These are phyloP conservation scores for Globisporangium camurandrum DNA, from an alignment of 352 stramenopile genomes.

Conservation along the genomic window DNA sequence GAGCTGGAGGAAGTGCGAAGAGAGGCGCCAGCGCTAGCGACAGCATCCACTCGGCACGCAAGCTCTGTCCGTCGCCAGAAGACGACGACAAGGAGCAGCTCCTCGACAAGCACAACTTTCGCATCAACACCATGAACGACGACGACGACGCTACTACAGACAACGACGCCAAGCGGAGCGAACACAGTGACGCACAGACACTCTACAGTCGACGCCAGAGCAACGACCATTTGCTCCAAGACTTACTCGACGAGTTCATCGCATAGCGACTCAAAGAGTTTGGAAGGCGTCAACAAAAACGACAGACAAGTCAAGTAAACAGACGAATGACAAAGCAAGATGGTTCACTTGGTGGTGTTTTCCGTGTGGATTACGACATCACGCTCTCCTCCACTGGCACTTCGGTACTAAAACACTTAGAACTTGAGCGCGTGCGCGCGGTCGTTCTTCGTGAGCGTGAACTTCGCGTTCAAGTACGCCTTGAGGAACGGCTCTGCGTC, in stretches of 20 bases:
- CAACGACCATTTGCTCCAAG: slow-evolving; percentile 47
- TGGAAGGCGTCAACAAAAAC: background rate
- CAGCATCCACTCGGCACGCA: slow-evolving; percentile 21
- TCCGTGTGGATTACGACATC: slow-evolving; percentile 6
- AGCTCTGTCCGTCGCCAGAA: slow-evolving; percentile 25
- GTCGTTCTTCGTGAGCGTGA: slow-evolving; percentile 97
- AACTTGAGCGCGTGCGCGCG: slow-evolving; percentile 99
- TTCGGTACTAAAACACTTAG: slow-evolving; percentile 58
- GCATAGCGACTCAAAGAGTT: slow-evolving; percentile 6
- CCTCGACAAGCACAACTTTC: slow-evolving; percentile 6
- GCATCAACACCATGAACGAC: background rate
- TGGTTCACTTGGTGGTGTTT: slow-evolving; percentile 59
- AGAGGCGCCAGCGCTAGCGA: slow-evolving; percentile 3
- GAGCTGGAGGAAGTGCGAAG: too few species aligned
- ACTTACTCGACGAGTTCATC: slow-evolving; percentile 69
- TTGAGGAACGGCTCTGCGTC: slow-evolving; percentile 92
- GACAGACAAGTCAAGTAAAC: background rate
- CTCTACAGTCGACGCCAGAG: too few species aligned
- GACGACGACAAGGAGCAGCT: slow-evolving; percentile 23
- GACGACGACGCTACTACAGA: slow-evolving; percentile 1
- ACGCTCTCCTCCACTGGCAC: slow-evolving; percentile 13
- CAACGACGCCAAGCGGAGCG: background rate
- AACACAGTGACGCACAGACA: background rate
- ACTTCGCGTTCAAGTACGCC: slow-evolving; percentile 98
- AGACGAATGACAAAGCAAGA: background rate